Evolutionary conservation across 2,329 filamentous ascomycete genomes (phyloP).

Genomic region (Alternaria burnsii): DNA sequence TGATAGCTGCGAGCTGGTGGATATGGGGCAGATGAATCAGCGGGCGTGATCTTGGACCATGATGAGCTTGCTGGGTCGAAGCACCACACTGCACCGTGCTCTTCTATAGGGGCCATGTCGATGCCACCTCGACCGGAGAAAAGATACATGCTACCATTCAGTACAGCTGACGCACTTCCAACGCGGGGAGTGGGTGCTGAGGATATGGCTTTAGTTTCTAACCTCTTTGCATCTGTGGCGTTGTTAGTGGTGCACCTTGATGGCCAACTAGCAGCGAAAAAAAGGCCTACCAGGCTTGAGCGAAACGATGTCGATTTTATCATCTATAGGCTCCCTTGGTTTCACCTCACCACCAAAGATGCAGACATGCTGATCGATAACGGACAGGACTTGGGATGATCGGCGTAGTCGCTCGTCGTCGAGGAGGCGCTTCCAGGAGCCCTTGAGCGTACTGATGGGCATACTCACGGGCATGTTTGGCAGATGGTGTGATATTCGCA

Average conservation of each 20-base stretch:
- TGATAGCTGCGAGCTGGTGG: slow-evolving; percentile 78
- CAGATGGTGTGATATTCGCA: not conserved
- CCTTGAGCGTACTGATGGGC: slow-evolving; percentile 40
- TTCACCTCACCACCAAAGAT: slow-evolving; percentile 80
- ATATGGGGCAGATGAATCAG: slow-evolving; percentile 55
- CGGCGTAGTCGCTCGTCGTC: slow-evolving; percentile 63
- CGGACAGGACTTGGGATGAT: slow-evolving; percentile 76
- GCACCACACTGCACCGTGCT: slow-evolving; percentile 77
- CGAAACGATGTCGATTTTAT: slow-evolving; percentile 72
- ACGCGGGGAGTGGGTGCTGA: slow-evolving; percentile 71
- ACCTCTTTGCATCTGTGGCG: slow-evolving; percentile 55
- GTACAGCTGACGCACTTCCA: slow-evolving; percentile 74
- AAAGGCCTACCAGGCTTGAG: slow-evolving; percentile 49
- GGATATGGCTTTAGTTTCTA: slow-evolving; percentile 34
- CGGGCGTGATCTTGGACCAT: slow-evolving; percentile 73
- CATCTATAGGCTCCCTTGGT: slow-evolving; percentile 73
- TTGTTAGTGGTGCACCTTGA: slow-evolving; percentile 31
- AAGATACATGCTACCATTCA: slow-evolving; percentile 76
- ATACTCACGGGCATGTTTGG: slow-evolving; percentile 33
- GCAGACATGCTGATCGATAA: slow-evolving; percentile 66
- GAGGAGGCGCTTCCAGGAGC: slow-evolving; percentile 50
- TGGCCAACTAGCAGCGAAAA: slow-evolving; percentile 19
- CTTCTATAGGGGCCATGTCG: slow-evolving; percentile 75
- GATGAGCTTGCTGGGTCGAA: slow-evolving; percentile 70
- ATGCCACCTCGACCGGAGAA: slow-evolving; percentile 80